Conservation (phyloP, 768 basidiomycete species). For the Gloeopeniophorella convolvens region DNA sequence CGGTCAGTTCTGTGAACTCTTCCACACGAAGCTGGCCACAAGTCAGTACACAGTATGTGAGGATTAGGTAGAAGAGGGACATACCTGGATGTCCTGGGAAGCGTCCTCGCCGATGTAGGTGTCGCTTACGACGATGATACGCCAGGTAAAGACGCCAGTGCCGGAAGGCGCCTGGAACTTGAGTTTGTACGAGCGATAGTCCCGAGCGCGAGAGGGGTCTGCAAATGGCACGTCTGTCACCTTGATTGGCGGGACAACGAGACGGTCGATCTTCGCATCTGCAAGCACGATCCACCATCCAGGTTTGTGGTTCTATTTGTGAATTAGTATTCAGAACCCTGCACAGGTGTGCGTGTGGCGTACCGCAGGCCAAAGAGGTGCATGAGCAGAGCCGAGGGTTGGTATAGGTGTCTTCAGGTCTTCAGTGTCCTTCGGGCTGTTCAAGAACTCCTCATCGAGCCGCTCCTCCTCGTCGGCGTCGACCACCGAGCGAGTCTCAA, state of each 20-base stretch:
- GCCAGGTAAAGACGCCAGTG: constrained; percentile 84
- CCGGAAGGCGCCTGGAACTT: constrained; percentile 93
- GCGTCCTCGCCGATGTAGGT: constrained; percentile 82
- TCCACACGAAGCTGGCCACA: constrained; percentile 72
- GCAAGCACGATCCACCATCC: constrained; percentile 90
- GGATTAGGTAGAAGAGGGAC: constrained; percentile 25
- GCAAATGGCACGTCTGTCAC: constrained; percentile 72
- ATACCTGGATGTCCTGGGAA: constrained; percentile 61
- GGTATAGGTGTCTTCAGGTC: constrained; percentile 39
- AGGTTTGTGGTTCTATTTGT: constrained; percentile 71
- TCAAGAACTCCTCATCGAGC: constrained; percentile 62
- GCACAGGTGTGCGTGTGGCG: constrained; percentile 25
- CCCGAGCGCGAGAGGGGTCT: constrained; percentile 40
- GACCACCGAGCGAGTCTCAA: constrained; percentile 39
- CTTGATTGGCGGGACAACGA: constrained; percentile 83
- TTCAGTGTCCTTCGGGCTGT: constrained; percentile 54
- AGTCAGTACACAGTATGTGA: neutral
- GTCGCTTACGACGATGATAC: constrained; percentile 79
- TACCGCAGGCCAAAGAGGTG: constrained; percentile 89
- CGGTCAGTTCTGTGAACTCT: constrained; percentile 49
- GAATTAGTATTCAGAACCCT: neutral
- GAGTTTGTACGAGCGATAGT: constrained; percentile 80
- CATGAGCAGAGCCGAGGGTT: constrained; percentile 68
- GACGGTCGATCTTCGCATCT: constrained; percentile 76
- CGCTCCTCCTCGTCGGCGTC: constrained; percentile 40